Evolutionary conservation across 768 basidiomycete species (phyloP).

Genomic region (Suillus decipiens): DNA sequence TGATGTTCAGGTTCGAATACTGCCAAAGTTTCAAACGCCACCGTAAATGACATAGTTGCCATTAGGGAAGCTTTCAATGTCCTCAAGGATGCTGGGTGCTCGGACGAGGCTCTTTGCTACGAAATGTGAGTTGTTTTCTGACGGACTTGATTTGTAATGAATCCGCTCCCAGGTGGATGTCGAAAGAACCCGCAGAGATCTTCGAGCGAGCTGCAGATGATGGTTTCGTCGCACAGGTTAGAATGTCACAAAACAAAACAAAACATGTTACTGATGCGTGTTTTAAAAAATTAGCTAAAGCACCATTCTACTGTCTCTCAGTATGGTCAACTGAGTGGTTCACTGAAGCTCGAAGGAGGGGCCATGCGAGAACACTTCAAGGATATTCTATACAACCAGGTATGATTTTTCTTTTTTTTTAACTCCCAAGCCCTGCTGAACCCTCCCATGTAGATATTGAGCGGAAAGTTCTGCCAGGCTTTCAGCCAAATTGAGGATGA

Average conservation of each 20-base stretch:
- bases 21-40: neutral
- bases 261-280: neutral
- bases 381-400: constrained; percentile 60
- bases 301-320: constrained; percentile 64
- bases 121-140: constrained; percentile 49
- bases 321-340: constrained; percentile 60
- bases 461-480: constrained; percentile 56
- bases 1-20: constrained; percentile 50
- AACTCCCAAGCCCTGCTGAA: neutral
- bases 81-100: constrained; percentile 64
- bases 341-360: constrained; percentile 55
- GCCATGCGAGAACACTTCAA: constrained; percentile 53
- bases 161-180: constrained; percentile 58
- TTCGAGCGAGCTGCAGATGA: constrained; percentile 70
- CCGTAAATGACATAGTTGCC: neutral
- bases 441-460: constrained; percentile 46
- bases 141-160: neutral
- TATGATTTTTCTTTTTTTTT: constrained; percentile 18
- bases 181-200: constrained; percentile 69
- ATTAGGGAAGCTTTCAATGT: constrained; percentile 59
- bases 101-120: constrained; percentile 66
- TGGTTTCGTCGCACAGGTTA: constrained; percentile 58
- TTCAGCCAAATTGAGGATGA: constrained; percentile 58
- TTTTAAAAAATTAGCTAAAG: constrained; percentile 44
- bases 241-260: constrained; percentile 7